Base-by-base conservation (phyloP, 768 basidiomycete genomes). In the Cystobasidium onofrii region DNA sequence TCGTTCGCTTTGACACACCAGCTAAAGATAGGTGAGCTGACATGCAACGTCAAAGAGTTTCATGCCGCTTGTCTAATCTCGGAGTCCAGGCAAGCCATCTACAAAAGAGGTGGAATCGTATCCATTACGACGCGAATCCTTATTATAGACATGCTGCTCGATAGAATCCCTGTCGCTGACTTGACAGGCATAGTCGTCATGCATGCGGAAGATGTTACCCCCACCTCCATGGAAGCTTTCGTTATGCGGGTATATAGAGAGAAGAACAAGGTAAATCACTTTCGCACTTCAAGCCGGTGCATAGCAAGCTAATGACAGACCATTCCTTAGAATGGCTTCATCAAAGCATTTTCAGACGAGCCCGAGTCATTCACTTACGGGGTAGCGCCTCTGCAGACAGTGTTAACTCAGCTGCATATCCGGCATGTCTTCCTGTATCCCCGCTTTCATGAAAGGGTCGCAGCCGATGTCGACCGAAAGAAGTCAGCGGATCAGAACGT, bases 271-370 rank as follows among this genome's bases (percentile, higher is more conserved):
- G 83, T 83, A 10, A 62, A 81, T 67, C 20, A n/a, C 9, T 61
- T 41, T 1, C 20, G 27, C 17, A 64, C 55, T 29, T 15, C 4
- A 60, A 34, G 23, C 10, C 6, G 2, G 63, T 29, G 17, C 29
- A 41, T 4, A 34, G n/a, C 31, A 10, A 7, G 18, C 63, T 73
- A 72, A 25, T 7, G n/a, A 20, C 33, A 34, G 20, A 70, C 61
- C 23, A n/a, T 60, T 12, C 33, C 2, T 13, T 39, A 85, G 80
- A 84, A 84, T 1, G 95, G 95, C 0, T 99, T 98, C 81, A 83
- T 97, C 76, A 98, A 99, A 81, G 96, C 92, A 0, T 96, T 99
- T 79, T 91, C 92, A 1, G 96, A 98, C 81, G 90, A 97, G 78
- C 93, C 95, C 2, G 96, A 98, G 80, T 87, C 89, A 75, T 96